Base-by-base conservation (phyloP, 192 early-diverging fungal species). In the Pilaira anomala region DNA sequence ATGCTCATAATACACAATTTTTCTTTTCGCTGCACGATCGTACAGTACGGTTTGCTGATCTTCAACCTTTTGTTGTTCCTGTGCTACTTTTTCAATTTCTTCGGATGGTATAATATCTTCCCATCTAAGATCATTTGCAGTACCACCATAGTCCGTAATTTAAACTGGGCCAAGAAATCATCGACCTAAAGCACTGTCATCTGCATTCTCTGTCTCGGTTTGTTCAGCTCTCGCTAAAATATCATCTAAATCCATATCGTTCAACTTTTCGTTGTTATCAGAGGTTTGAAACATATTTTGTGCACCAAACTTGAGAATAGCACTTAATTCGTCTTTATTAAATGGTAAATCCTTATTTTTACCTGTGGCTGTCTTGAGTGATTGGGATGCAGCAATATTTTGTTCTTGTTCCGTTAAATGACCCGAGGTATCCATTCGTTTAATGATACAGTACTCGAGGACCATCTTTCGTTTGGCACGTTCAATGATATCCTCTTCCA, bases 391-490 rank as follows among this genome's bases (percentile, higher is more conserved):
- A n/a, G 53, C 28, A 12, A 30, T 33, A 11, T 55, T 55, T 16
- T 36, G 53, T 39, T 78, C 77, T 56, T 67, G 52, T 19, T 50
- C 52, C 3, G 62, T 18, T 3, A 72, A 40, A 26, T 61, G 45
- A 19, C 76, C 76, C 6, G 72, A 75, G 14, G 63, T 73, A 65
- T 78, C 76, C 62, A 99, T 98, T 69, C 94, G 91, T 70, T 95
- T 97, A 77, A 99, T 99, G 70, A 99, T 94, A 70, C 92, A 95
- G 78, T 98, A 98, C 76, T 99, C 98, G 7, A 99, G 80, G 22
- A 99, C 95, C 96, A 97, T 98, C 76, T 99, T 99, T 68, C 93
- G 83, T 69, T 99, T 99, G 28, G 98, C 98, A 8, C 98, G 88
- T 72, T 99, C 98, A 39, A 98, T 84, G 62, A 99, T 94, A 48